Evolutionary conservation across 2,329 filamentous ascomycete species (phyloP).

Genomic region (Aspergillus tanneri): DNA sequence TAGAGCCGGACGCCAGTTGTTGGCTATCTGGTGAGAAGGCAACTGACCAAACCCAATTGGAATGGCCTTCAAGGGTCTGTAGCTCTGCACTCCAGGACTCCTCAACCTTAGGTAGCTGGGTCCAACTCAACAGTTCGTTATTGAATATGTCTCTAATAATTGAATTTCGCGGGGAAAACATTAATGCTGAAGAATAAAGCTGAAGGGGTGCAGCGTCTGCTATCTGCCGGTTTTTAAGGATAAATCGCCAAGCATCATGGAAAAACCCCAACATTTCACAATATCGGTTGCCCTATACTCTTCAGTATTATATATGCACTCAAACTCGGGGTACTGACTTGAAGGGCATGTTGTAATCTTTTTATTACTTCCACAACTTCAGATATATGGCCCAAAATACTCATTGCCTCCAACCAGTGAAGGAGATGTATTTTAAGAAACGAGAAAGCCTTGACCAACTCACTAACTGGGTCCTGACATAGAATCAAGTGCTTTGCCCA

Average conservation of each 20-base stretch:
- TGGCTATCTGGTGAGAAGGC: neutral
- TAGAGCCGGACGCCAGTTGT: neutral
- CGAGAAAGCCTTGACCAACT: conserved; percentile 3
- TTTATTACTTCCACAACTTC: conserved; percentile 17
- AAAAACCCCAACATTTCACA: conserved; percentile 22
- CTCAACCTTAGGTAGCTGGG: conserved; percentile 4
- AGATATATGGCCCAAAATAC: conserved; percentile 17
- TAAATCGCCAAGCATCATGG: conserved; percentile 32
- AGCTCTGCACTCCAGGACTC: conserved; percentile 6
- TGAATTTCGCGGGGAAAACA: conserved; percentile 31
- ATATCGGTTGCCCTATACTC: conserved; percentile 10
- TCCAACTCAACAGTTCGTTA: conserved; percentile 3
- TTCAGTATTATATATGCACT: neutral
- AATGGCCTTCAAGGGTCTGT: neutral
- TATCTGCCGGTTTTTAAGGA: conserved; percentile 27
- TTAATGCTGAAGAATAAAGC: conserved; percentile 32
- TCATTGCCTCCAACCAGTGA: conserved; percentile 28
- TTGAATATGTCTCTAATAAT: conserved; percentile 28
- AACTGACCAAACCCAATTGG: neutral
- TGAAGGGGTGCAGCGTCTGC: conserved; percentile 34
- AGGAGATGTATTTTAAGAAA: conserved; percentile 23
- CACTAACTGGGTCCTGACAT: conserved; percentile 4
- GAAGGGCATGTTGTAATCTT: conserved; percentile 15
- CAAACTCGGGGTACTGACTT: conserved; percentile 11
- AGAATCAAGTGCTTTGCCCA: conserved; percentile 27